A percentile compares a stretch with the other conserved stretches of the same genome.
Evolutionary conservation across 495 filamentous ascomycete species (phyloP).

Genomic region (Daldinia bambusicola): DNA sequence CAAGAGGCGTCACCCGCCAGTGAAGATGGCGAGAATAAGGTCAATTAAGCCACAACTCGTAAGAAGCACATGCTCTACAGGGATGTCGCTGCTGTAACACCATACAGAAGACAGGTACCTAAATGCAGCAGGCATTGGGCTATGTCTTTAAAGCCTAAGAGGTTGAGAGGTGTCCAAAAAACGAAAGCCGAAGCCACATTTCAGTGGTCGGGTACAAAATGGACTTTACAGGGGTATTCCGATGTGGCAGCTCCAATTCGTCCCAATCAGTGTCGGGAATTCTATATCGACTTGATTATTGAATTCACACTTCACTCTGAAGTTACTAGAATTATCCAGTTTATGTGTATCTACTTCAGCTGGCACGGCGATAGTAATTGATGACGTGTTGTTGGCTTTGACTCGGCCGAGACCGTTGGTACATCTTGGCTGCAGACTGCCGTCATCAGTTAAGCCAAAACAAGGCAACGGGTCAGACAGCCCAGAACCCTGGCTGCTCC

Average conservation of each 20-base stretch:
- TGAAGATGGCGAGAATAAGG: neutral
- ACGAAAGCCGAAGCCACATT: too few species aligned
- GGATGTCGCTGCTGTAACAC: neutral
- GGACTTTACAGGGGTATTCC: neutral
- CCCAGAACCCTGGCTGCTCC: constrained; percentile 24
- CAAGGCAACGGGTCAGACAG: constrained; percentile 38
- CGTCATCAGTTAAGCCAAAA: constrained; percentile 39
- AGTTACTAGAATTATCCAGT: constrained; percentile 8
- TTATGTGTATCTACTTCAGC: neutral
- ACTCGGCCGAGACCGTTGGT: constrained; percentile 29
- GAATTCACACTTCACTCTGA: neutral
- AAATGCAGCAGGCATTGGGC: too few species aligned
- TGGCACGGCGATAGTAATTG: constrained; percentile 19
- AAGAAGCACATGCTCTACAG: neutral
- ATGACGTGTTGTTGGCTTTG: constrained; percentile 45
- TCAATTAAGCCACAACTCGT: neutral
- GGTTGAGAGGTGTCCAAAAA: too few species aligned
- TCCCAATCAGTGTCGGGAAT: neutral
- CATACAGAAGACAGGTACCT: too few species aligned
- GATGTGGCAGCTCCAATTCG: neutral
- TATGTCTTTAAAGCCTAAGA: too few species aligned
- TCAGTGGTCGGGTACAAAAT: neutral
- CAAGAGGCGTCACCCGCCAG: neutral
- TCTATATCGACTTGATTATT: neutral
- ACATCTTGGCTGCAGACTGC: constrained; percentile 28